phyloP scores from a whole-genome alignment of 352 stramenopile species.

The Globisporangium okanoganense region DNA sequence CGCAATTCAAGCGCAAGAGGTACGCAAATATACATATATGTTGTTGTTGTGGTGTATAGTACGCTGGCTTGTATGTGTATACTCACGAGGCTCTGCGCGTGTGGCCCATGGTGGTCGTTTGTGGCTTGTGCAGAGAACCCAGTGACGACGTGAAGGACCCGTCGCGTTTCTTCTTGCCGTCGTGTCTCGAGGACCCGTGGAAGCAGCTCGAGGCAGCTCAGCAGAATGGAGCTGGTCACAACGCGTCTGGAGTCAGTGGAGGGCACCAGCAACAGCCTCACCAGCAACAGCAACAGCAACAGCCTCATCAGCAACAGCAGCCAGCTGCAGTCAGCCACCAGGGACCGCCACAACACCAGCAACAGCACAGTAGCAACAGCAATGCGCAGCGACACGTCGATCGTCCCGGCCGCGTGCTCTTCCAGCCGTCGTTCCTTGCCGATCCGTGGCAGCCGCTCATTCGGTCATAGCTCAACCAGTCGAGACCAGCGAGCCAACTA shows the following conservation, averaged over 20 bases:
- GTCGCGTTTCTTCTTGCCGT: constrained; percentile 59
- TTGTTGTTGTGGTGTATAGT: neutral
- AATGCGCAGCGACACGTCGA: constrained; percentile 2
- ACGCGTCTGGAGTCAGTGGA: neutral
- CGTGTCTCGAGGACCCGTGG: constrained; percentile 70
- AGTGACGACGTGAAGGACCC: constrained; percentile 40
- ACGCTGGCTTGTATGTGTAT: neutral
- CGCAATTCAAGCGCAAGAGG: constrained; percentile 46
- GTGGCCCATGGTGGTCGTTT: too few species aligned
- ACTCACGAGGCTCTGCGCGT: constrained; percentile 3
- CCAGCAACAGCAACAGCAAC: constrained; percentile 12
- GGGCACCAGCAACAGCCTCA: neutral
- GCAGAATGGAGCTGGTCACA: neutral
- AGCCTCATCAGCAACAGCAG: constrained; percentile 6
- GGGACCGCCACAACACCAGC: neutral
- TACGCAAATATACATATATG: constrained; percentile 3
- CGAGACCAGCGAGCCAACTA: too few species aligned
- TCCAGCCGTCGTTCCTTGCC: constrained; percentile 64
- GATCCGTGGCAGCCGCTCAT: constrained; percentile 44
- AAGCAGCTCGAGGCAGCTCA: constrained; percentile 23
- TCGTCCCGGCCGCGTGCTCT: constrained; percentile 49
- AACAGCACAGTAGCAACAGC: neutral
- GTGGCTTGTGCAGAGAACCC: constrained; percentile 18
- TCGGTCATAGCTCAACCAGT: neutral
- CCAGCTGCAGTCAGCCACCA: neutral